Conservation (phyloP, 345 rosid genomes). For the Rhizophora apiculata region DNA sequence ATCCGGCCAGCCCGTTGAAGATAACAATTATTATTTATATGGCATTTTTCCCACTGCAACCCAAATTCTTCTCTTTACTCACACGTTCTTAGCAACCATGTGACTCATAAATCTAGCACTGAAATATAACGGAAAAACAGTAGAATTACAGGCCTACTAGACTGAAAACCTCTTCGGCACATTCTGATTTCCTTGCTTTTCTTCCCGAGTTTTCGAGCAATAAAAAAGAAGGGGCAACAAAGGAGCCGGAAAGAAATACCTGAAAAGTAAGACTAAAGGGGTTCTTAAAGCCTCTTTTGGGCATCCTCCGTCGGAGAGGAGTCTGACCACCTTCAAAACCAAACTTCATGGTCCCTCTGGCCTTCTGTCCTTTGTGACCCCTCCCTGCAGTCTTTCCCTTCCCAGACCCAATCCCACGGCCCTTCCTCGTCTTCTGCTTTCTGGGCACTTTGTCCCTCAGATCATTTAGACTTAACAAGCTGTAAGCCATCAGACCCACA, state of each 20-base stretch:
- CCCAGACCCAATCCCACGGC: slow-evolving; percentile 97
- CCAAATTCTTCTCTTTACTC: too few relatives aligned
- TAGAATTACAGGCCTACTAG: too few relatives aligned
- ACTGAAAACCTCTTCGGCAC: too few relatives aligned
- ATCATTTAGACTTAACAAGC: slow-evolving; percentile 81
- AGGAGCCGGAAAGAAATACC: slow-evolving; percentile 30
- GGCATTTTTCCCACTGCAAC: too few relatives aligned
- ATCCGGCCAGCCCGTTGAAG: too few relatives aligned
- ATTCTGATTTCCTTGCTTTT: too few relatives aligned
- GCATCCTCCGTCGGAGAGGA: slow-evolving; percentile 83
- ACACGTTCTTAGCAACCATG: too few relatives aligned
- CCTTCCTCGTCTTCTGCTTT: slow-evolving; percentile 92
- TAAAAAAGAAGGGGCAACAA: not conserved
- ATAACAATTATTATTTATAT: too few relatives aligned
- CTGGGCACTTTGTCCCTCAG: slow-evolving; percentile 78
- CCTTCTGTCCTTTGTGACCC: slow-evolving; percentile 96
- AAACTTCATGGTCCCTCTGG: slow-evolving; percentile 75
- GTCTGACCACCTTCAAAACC: slow-evolving; percentile 99
- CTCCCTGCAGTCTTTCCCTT: slow-evolving; percentile 96
- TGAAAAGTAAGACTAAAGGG: slow-evolving; percentile 86
- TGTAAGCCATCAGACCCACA: slow-evolving; percentile 52
- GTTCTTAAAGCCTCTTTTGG: slow-evolving; percentile 91
- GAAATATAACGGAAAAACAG: too few relatives aligned
- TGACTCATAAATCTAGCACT: too few relatives aligned
- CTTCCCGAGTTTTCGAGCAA: too few relatives aligned